phyloP scores from a whole-genome alignment of 2,329 filamentous ascomycete species.

The Aspergillus pseudonomiae region DNA sequence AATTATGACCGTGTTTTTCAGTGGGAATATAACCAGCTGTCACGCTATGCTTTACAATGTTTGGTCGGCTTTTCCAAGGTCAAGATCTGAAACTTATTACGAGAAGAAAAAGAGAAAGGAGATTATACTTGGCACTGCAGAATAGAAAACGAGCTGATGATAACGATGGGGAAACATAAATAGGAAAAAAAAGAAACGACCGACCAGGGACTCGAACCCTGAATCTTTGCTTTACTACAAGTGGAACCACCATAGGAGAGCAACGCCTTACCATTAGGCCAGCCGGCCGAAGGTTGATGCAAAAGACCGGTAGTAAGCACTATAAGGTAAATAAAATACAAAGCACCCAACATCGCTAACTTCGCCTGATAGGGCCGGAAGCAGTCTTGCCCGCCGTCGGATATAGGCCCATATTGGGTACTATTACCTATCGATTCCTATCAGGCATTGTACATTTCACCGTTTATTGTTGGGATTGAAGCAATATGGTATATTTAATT shows the following conservation, averaged over 20 bases:
- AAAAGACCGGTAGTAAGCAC: neutral
- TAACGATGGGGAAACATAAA: neutral
- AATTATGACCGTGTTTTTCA: constrained; percentile 2
- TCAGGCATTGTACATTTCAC: neutral
- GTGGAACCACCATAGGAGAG: neutral
- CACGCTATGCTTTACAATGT: neutral
- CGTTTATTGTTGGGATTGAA: neutral
- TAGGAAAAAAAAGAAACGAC: neutral
- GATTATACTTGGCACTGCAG: neutral
- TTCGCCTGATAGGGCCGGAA: no score
- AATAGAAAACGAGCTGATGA: neutral
- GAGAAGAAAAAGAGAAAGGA: neutral
- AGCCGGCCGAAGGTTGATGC: neutral
- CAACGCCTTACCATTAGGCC: constrained; percentile 5
- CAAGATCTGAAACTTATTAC: neutral
- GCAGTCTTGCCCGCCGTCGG: no score
- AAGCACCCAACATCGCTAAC: no score
- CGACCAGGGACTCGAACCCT: constrained; percentile 5
- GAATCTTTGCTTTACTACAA: constrained; percentile 3
- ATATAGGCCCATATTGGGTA: neutral
- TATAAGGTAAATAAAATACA: neutral
- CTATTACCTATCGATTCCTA: neutral
- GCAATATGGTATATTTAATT: neutral
- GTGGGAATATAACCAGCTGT: neutral
- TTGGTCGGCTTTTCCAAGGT: neutral